phyloP scores from a whole-genome alignment of 257 asterid genomes.

The Primulina eburnea region DNA sequence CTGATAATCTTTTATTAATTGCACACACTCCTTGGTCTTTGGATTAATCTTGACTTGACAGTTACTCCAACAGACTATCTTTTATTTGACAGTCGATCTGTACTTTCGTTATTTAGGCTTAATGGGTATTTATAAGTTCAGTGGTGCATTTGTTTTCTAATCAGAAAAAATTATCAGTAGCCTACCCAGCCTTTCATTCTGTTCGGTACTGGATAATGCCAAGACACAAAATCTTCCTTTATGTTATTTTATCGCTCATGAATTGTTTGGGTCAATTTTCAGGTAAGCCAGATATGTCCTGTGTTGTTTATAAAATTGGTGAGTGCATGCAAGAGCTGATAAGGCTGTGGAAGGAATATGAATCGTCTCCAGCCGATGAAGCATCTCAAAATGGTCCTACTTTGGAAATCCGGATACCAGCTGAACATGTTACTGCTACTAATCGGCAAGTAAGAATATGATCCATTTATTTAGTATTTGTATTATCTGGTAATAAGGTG shows the following conservation, averaged over 20 bases:
- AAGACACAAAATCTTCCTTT: slow-evolving; percentile 13
- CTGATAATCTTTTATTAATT: slow-evolving; percentile 4
- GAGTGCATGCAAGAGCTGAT: slow-evolving; percentile 87
- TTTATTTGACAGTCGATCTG: slow-evolving; percentile 2
- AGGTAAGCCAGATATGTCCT: slow-evolving; percentile 66
- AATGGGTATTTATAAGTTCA: not conserved
- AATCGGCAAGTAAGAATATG: slow-evolving; percentile 77
- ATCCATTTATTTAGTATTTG: slow-evolving; percentile 16
- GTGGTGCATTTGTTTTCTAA: slow-evolving; percentile 11
- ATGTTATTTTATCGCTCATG: slow-evolving; percentile 19
- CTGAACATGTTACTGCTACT: slow-evolving; percentile 88
- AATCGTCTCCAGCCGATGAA: slow-evolving; percentile 57
- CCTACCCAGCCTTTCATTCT: slow-evolving; percentile 14
- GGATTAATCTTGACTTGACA: not conserved
- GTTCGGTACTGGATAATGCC: slow-evolving; percentile 5
- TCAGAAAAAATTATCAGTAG: slow-evolving; percentile 1
- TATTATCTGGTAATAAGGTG: slow-evolving; percentile 2
- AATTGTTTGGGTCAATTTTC: slow-evolving; percentile 28
- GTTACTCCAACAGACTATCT: slow-evolving; percentile 1
- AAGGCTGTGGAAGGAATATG: slow-evolving; percentile 74
- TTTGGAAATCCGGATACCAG: slow-evolving; percentile 87
- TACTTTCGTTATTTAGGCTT: slow-evolving; percentile 1
- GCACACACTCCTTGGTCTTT: slow-evolving; percentile 7
- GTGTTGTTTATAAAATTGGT: slow-evolving; percentile 77
- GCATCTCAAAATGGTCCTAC: slow-evolving; percentile 74